Percentiles rank a stretch among this genome's conserved stretches.
Conservation (phyloP, 2,329 filamentous ascomycete species). For the Cladosporium sp. region DNA sequence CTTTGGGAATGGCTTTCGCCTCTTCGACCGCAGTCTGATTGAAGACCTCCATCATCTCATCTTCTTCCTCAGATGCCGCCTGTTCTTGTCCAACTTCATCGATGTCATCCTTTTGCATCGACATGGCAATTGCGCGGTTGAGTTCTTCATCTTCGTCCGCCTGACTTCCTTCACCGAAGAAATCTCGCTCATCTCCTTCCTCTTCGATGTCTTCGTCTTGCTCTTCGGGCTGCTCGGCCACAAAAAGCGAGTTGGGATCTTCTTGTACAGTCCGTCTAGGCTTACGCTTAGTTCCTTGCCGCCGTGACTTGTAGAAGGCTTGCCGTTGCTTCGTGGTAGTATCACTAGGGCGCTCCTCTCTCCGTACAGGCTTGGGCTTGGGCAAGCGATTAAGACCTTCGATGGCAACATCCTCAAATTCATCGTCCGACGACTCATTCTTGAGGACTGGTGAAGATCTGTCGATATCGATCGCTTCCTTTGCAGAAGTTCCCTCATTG, state of each 20-base stretch:
- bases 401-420: conserved; percentile 90
- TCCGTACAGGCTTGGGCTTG: conserved; percentile 44
- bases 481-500: conserved; percentile 71
- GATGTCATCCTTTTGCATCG: conserved; percentile 61
- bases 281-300: conserved; percentile 15
- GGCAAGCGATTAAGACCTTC: conserved; percentile 83
- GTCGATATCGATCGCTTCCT: conserved; percentile 92
- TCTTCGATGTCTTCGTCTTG: conserved; percentile 25
- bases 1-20: conserved; percentile 41
- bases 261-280: conserved; percentile 22
- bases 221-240: conserved; percentile 39
- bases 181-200: conserved; percentile 44
- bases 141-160: conserved; percentile 70
- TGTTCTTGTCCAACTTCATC: conserved; percentile 23
- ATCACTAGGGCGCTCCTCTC: conserved; percentile 36
- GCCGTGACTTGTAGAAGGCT: conserved; percentile 44
- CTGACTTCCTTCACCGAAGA: conserved; percentile 55
- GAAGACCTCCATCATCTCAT: conserved; percentile 44
- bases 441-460: conserved; percentile 48
- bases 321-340: conserved; percentile 43
- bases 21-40: conserved; percentile 42
- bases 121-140: conserved; percentile 77
- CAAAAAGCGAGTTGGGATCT: conserved; percentile 54
- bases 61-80: conserved; percentile 25
- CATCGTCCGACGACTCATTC: conserved; percentile 54